Conservation (phyloP, 1,139 yeast genomes). For the Magnusiomyces clavatus region DNA sequence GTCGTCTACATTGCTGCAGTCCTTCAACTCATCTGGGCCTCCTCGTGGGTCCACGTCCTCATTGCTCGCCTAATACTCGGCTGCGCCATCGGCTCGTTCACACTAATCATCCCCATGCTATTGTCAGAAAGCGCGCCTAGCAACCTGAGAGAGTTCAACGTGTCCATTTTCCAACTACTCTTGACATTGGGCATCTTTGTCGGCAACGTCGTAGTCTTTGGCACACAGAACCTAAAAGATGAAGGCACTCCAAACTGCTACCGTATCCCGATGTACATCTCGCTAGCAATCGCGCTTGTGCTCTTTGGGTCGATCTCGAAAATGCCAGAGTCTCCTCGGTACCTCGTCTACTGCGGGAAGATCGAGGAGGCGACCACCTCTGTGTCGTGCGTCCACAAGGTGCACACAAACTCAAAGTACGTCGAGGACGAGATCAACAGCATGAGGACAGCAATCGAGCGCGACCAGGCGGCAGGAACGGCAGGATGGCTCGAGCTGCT, state of each 20-base stretch:
- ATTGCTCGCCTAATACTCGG: conserved; percentile 47
- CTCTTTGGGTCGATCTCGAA: conserved; percentile 48
- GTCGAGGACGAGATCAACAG: conserved; percentile 51
- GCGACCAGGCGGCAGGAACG: conserved; percentile 53
- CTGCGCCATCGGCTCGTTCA: conserved; percentile 59
- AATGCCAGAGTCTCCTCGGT: conserved; percentile 79
- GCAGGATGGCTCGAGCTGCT: conserved; percentile 61
- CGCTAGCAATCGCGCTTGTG: conserved; percentile 40
- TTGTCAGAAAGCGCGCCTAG: conserved; percentile 68
- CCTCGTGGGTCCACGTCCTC: conserved; percentile 35
- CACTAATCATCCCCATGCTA: conserved; percentile 60
- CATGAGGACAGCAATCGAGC: conserved; percentile 55
- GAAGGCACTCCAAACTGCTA: conserved; percentile 37
- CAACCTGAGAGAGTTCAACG: conserved; percentile 59
- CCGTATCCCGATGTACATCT: conserved; percentile 51
- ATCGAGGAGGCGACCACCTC: conserved; percentile 54
- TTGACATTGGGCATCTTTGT: conserved; percentile 62
- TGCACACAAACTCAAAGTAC: conserved; percentile 50
- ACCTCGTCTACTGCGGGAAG: conserved; percentile 45
- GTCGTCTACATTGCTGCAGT: conserved; percentile 44
- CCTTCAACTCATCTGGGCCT: conserved; percentile 43
- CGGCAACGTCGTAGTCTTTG: conserved; percentile 62
- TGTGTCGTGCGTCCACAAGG: conserved; percentile 55
- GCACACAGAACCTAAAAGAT: conserved; percentile 44
- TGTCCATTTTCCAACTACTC: conserved; percentile 59